Base-by-base conservation (phyloP, 2,329 filamentous ascomycete species). In the Pestalotiopsis sp. region DNA sequence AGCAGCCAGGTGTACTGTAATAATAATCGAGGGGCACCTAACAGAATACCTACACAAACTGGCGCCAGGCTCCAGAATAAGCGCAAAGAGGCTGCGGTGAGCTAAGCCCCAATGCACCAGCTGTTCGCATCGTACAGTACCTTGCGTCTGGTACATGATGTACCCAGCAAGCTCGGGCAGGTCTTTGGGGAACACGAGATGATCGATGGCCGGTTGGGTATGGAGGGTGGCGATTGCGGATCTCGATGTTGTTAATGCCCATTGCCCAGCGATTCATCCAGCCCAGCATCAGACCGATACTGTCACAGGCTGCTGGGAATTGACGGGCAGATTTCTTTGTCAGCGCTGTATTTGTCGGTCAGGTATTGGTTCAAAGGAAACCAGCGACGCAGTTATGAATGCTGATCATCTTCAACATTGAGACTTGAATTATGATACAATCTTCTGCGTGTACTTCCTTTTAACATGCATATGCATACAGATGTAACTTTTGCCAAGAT, bases 51-150 rank as follows among this genome's bases (percentile, higher is more conserved):
- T n/a, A n/a, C 17, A 52, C 45, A 9, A 9, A 52, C 45, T 0
- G 2, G 45, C 45, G 45, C 45, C 45, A 59, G 57, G 23, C 27
- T 59, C 57, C 57, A 36, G 23, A 23, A 36, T 59, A 59, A n/a
- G 57, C 27, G 27, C 23, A 27, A 59, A 20, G 23, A 27, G 27
- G 41, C 25, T 63, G 64, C 55, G 38, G 55, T 49, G 55, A 66
- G 64, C 64, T 66, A 27, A 66, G 64, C 64, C 64, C 39, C 64
- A 61, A 27, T 23, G 17, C 31, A 38, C 36, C 64, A 59, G 64
- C 64, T 66, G 39, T 20, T 49, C 20, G 41, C 23, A 27, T 23
- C 39, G 12, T 12, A 23, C 9, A n/a, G 13, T 36, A 36, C 31
- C 31, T 36, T 36, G 31, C 31, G 49, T 23, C 25, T n/a, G 27